Percentiles rank a stretch among this genome's conserved stretches.
phyloP scores from a whole-genome alignment of 2,329 filamentous ascomycete genomes.

The Byssoonygena ceratinophila region DNA sequence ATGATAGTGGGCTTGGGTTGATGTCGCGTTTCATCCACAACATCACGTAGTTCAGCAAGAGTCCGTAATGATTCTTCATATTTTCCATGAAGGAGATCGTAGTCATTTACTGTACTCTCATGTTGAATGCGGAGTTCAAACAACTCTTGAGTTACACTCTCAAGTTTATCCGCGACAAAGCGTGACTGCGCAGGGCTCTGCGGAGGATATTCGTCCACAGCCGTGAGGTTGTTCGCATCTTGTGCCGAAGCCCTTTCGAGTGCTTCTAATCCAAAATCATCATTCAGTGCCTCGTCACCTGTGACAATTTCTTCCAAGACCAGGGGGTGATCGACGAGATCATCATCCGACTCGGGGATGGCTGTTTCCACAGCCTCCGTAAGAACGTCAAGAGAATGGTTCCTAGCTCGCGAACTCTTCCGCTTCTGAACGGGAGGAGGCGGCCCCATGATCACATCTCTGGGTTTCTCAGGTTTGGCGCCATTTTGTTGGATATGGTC shows the following conservation, averaged over 20 bases:
- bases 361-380: constrained; percentile 38
- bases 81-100: constrained; percentile 69
- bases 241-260: constrained; percentile 28
- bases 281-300: constrained; percentile 13
- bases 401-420: constrained; percentile 24
- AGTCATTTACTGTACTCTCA: constrained; percentile 70
- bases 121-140: constrained; percentile 85
- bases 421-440: constrained; percentile 17
- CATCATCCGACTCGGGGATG: constrained; percentile 39
- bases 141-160: constrained; percentile 81
- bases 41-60: constrained; percentile 66
- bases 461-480: constrained; percentile 30
- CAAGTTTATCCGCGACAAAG: constrained; percentile 84
- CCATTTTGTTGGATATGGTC: constrained; percentile 59
- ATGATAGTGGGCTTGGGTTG: constrained; percentile 35
- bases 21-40: constrained; percentile 63
- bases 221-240: constrained; percentile 20
- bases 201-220: constrained; percentile 39
- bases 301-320: constrained; percentile 16
- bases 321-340: constrained; percentile 26
- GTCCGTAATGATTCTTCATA: constrained; percentile 81
- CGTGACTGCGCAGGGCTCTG: constrained; percentile 69
- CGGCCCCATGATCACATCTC: constrained; percentile 19
- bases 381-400: constrained; percentile 33
- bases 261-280: constrained; percentile 28